Conservation (phyloP, 495 filamentous ascomycete genomes). For the Margaritispora aquatica region DNA sequence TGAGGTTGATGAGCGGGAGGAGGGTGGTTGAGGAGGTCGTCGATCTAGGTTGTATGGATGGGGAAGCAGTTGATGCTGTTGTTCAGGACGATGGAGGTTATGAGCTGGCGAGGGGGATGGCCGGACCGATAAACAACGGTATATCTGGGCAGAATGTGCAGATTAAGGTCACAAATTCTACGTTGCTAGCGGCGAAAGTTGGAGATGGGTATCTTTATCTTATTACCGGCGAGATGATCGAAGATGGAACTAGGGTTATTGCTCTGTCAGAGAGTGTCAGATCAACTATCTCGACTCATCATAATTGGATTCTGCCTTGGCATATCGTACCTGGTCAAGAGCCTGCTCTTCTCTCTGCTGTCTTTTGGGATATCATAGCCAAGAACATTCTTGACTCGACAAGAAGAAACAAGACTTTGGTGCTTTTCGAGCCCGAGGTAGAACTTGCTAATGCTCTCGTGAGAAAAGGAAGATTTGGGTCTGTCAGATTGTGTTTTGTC, state of each 20-base stretch:
- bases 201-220: background rate
- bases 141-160: background rate
- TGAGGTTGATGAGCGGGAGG: background rate
- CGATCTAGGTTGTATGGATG: background rate
- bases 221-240: background rate
- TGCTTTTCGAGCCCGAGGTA: background rate
- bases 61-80: background rate
- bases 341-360: background rate
- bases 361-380: conserved; percentile 11
- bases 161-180: background rate
- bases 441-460: background rate
- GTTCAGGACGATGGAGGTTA: conserved; percentile 22
- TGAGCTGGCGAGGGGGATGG: too few relatives aligned
- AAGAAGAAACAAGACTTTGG: background rate
- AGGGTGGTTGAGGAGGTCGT: background rate
- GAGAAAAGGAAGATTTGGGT: background rate
- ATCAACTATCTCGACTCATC: background rate
- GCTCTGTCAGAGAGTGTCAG: background rate
- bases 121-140: too few relatives aligned
- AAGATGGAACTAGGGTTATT: background rate
- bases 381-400: background rate
- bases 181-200: background rate
- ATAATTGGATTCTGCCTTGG: background rate
- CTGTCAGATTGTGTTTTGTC: background rate
- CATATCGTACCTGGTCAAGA: background rate